Evolutionary conservation across 106 monocot species (phyloP), one percentile per base, ranked within the genome.

Genomic region (Iris macrosiphon): DNA sequence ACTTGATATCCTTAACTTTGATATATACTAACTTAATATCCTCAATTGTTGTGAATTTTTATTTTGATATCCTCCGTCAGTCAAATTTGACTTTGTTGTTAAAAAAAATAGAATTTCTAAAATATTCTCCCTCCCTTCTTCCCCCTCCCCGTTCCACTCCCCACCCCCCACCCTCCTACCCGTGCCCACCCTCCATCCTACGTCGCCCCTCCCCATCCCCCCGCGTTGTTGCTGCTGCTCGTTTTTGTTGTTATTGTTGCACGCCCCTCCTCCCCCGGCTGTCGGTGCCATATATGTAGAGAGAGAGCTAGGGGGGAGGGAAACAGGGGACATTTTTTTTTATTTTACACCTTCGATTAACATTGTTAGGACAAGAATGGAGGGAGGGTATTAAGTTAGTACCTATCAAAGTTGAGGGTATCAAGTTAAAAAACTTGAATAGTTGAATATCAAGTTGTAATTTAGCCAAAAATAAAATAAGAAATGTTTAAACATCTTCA

Each of bases 91-190:
- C 83, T 87, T 4, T 87, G 76, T 22, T 80, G 45, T 31, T 87
- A 6, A 7, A 6, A 39, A 7, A 7, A 7, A 6, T 11, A 39
- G 11, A 39, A 39, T 39, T 39, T 39, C 39, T 11, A 39, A 39
- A 6, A 7, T 39, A 6, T 11, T 6, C 39, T 93, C 41, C 82
- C 83, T 68, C 85, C 82, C 74, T 93, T 93, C 79, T 93, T 87
- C 69, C 85, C 86, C 87, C 82, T 77, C 3, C 92, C 92, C 0
- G 87, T 2, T 85, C 87, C 76, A 93, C 70, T 20, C 87, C 87
- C 87, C 92, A 93, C 87, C 63, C 82, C 82, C 10, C 87, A 83
- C 74, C 39, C 9, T 73, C 25, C 87, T 65, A 25, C 87, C 87
- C 0, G 83, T 85, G 27, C 87, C 87, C 92, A 93, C 87, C 63